phyloP scores from a whole-genome alignment of 139 green algal species.

The Parachlorella kessleri region DNA sequence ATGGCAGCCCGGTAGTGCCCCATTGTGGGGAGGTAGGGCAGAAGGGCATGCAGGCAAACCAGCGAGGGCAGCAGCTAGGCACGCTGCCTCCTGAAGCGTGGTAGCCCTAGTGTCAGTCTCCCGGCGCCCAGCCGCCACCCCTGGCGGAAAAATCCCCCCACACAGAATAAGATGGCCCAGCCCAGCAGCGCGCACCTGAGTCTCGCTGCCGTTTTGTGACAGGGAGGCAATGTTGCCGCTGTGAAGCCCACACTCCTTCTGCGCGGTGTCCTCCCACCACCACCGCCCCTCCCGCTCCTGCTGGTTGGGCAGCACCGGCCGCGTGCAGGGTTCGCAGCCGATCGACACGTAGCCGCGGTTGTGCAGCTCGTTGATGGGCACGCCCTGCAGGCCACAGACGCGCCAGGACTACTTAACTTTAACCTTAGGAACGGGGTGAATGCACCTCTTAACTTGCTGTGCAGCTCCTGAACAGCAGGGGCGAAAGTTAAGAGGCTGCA shows the following conservation, averaged over 20 bases:
- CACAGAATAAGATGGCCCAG: not conserved
- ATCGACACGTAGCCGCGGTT: constrained; percentile 92
- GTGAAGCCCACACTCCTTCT: constrained; percentile 98
- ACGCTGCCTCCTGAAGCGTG: no score
- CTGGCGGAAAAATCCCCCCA: not conserved
- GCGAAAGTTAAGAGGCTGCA: no score
- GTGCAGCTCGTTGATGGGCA: constrained; percentile 95
- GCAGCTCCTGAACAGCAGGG: no score
- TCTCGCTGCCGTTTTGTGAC: constrained; percentile 15
- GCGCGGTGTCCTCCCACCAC: constrained; percentile 97
- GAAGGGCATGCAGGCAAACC: no score
- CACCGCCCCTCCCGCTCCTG: constrained; percentile 97
- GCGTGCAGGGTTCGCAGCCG: constrained; percentile 97
- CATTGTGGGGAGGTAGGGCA: no score
- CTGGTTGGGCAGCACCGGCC: constrained; percentile 94
- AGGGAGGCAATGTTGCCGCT: constrained; percentile 78
- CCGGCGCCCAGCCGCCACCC: no score
- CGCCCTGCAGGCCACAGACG: constrained; percentile 54
- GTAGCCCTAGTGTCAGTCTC: no score
- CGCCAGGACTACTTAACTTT: no score
- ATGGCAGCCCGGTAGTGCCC: no score
- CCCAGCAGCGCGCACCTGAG: constrained; percentile 35
- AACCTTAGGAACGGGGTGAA: no score
- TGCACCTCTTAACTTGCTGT: not conserved
- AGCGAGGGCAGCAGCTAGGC: no score